A percentile compares a stretch with the other conserved stretches of the same genome.
Evolutionary conservation across 345 rosid species (phyloP).

Genomic region (Salix koriyanagi): DNA sequence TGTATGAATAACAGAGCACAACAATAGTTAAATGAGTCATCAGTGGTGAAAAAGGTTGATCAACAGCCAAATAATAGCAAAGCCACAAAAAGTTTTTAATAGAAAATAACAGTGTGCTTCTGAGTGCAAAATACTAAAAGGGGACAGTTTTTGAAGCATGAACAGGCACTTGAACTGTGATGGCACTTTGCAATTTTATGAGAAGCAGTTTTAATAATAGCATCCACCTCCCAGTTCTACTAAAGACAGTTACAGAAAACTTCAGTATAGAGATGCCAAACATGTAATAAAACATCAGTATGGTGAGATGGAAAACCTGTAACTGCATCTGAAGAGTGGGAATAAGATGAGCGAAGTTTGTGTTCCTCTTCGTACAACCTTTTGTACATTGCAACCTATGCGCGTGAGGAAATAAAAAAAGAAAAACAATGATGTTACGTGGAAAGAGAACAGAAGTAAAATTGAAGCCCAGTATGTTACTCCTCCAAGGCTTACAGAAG

Average conservation of each 20-base stretch:
- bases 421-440: too few species aligned
- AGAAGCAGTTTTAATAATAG: neutral
- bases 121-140: too few species aligned
- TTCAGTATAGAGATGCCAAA: neutral
- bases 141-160: too few species aligned
- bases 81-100: too few species aligned
- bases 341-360: constrained; percentile 48
- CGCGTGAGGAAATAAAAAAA: too few species aligned
- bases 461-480: neutral
- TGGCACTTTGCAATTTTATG: too few species aligned
- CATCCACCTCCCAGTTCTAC: neutral
- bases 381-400: constrained; percentile 89
- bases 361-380: constrained; percentile 90
- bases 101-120: too few species aligned
- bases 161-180: too few species aligned
- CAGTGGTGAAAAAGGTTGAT: too few species aligned
- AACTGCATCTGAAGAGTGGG: constrained; percentile 36
- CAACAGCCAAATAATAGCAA: too few species aligned
- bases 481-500: constrained; percentile 55
- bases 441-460: neutral
- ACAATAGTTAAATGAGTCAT: too few species aligned
- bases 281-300: neutral
- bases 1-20: too few species aligned
- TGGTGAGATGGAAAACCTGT: constrained; percentile 48
- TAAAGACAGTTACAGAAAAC: neutral